phyloP scores from a whole-genome alignment of 2,329 filamentous ascomycete species.

The Tothia fuscella region DNA sequence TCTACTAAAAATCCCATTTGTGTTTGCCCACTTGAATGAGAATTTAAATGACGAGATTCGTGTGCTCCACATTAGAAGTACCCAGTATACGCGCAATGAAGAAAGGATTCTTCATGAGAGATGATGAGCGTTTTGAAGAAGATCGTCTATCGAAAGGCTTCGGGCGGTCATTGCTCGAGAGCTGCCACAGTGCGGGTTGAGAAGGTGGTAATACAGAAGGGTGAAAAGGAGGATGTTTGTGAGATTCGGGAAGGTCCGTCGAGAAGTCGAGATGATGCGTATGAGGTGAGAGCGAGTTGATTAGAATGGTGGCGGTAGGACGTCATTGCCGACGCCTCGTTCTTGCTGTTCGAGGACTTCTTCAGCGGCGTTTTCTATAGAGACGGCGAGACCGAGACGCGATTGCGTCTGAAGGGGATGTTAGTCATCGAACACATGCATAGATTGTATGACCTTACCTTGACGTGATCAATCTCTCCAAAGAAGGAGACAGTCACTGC shows the following conservation, averaged over 20 bases:
- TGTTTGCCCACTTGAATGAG: too few species aligned
- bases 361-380: conserved; percentile 35
- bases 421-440: conserved; percentile 17
- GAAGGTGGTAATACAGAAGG: conserved; percentile 2
- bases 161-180: too few species aligned
- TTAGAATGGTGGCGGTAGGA: conserved; percentile 29
- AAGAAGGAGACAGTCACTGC: conserved; percentile 90
- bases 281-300: neutral
- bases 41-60: too few species aligned
- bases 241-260: too few species aligned
- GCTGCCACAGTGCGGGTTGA: too few species aligned
- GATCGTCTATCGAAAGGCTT: too few species aligned
- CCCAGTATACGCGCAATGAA: too few species aligned
- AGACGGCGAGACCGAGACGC: conserved; percentile 89
- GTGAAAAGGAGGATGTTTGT: too few species aligned
- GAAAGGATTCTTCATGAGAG: too few species aligned
- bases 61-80: too few species aligned
- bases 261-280: conserved; percentile 1
- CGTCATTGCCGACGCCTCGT: conserved; percentile 17
- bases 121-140: too few species aligned
- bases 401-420: conserved; percentile 60
- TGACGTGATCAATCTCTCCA: conserved; percentile 89
- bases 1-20: too few species aligned
- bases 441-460: conserved; percentile 49
- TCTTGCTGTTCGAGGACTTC: conserved; percentile 31